Evolutionary conservation across 768 basidiomycete genomes (phyloP), one percentile per base, ranked within the genome.

Genomic region (Naganishia vaughanmartiniae): DNA sequence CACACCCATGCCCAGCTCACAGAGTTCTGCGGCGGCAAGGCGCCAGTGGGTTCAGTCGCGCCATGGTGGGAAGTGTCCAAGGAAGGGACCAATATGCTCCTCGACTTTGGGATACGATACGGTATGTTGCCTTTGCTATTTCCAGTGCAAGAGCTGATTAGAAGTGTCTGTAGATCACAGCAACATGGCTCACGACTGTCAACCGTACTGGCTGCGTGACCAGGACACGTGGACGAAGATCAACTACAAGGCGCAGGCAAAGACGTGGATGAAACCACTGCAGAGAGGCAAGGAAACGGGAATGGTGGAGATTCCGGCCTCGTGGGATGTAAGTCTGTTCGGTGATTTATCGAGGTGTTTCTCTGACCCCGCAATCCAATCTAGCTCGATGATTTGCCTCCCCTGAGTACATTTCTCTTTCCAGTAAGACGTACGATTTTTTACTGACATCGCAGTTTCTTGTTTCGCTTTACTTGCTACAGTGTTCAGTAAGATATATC

Each of bases 21-120:
- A 0, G 83, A 84, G 15, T 90, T 90, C 76, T 89, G 88, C 76
- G 80, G 85, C 19, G 60, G 60, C 4, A 76, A 77, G 58, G 66
- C 76, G 14, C 78, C 78, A 5, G 71, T 74, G 6, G 77, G 78
- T 2, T 71, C 69, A 45, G 88, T 89, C 39, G 89, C 89, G 0
- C 89, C 89, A 0, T 91, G 89, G 89, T 91, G 89, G 89, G 90
- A 91, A 77, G 86, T 86, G 2, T 87, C 86, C 78, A 87, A 85
- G 72, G 88, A 89, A 77, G 87, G 87, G 4, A 86, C 86, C 0
- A 80, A 85, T 19, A 82, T 90, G 30, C 81, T 90, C 30, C 84
- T 89, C 28, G 87, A 88, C 45, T 87, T 88, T 72, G 90, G 90
- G 0, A 88, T 91, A 54, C 85, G 89, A 82, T 90, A 91, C 75